Evolutionary conservation across 352 stramenopile genomes (phyloP).

Genomic region (Phytophthora fragariaefolia): DNA sequence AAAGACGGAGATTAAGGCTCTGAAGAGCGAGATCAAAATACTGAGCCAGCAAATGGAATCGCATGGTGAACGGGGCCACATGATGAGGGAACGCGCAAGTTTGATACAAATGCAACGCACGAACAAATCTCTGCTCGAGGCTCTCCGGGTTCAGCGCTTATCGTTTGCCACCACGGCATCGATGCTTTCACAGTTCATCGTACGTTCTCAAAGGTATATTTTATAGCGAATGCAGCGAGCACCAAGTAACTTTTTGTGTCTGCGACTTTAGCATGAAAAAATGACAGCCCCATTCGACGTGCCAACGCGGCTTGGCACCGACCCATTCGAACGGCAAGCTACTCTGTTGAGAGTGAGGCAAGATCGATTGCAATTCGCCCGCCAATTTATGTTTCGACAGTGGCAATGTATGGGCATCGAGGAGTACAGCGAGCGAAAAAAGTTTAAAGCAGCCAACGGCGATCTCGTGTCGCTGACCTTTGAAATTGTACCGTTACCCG

Average conservation of each 20-base stretch:
- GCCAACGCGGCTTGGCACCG: conserved; percentile 3
- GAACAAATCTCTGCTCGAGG: conserved; percentile 14
- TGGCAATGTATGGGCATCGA: conserved; percentile 22
- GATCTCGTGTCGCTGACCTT: conserved; percentile 38
- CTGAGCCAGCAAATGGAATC: conserved; percentile 9
- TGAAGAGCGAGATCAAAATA: conserved; percentile 13
- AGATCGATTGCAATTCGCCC: conserved; percentile 23
- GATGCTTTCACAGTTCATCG: conserved; percentile 25
- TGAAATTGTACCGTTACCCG: conserved; percentile 48
- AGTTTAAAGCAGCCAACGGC: conserved; percentile 34
- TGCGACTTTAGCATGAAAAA: background rate
- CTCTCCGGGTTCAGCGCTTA: conserved; percentile 16
- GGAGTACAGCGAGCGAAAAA: conserved; percentile 40
- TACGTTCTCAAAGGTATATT: too few species aligned
- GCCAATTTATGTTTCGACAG: conserved; percentile 23
- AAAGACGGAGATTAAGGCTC: conserved; percentile 23
- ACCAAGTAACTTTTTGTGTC: background rate
- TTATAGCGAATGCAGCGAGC: too few species aligned
- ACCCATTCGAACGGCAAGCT: conserved; percentile 8
- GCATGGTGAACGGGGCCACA: background rate
- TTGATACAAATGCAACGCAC: conserved; percentile 15
- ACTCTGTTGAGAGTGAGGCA: conserved; percentile 21
- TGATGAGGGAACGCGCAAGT: conserved; percentile 4
- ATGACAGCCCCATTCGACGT: background rate
- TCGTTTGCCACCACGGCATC: conserved; percentile 21